Percentiles rank a stretch among this genome's conserved stretches.
phyloP scores from a whole-genome alignment of 2,329 filamentous ascomycete genomes.

The Leptoxyphium fumago region DNA sequence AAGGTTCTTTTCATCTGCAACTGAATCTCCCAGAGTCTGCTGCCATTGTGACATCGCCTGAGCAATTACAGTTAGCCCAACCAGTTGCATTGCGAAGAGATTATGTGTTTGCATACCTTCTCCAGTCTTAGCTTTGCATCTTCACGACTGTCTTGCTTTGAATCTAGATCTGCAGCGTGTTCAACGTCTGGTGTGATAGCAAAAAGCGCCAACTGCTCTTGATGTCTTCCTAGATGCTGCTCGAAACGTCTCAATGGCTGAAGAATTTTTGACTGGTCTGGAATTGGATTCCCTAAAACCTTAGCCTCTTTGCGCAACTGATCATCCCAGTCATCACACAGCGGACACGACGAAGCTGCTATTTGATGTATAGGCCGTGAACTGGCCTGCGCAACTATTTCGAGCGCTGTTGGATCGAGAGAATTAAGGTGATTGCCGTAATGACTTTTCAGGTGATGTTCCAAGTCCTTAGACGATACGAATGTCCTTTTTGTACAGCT shows the following conservation, averaged over 20 bases:
- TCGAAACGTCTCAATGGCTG: slow-evolving; percentile 2
- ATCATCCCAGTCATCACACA: background rate
- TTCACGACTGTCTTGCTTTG: background rate
- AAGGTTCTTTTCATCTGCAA: background rate
- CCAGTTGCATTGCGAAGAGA: background rate
- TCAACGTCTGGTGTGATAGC: slow-evolving; percentile 1
- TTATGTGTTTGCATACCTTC: background rate
- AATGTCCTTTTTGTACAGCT: slow-evolving; percentile 5
- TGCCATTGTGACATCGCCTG: background rate
- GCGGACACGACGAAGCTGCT: background rate
- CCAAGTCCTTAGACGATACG: background rate
- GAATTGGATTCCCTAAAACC: background rate
- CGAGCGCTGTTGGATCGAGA: background rate
- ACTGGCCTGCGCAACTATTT: background rate
- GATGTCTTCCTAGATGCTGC: slow-evolving; percentile 5
- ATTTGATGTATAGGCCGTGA: background rate
- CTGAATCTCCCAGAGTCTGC: background rate
- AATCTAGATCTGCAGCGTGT: background rate
- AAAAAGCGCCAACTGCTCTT: slow-evolving; percentile 3
- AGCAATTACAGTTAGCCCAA: background rate
- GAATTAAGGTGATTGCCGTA: background rate
- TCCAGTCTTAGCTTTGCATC: background rate
- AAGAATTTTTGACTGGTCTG: background rate
- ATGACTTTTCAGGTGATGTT: background rate
- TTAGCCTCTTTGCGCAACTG: background rate